These are phyloP conservation scores for Coleophoma crateriformis DNA, from an alignment of 2,329 filamentous ascomycete species.

Conservation along the genomic window DNA sequence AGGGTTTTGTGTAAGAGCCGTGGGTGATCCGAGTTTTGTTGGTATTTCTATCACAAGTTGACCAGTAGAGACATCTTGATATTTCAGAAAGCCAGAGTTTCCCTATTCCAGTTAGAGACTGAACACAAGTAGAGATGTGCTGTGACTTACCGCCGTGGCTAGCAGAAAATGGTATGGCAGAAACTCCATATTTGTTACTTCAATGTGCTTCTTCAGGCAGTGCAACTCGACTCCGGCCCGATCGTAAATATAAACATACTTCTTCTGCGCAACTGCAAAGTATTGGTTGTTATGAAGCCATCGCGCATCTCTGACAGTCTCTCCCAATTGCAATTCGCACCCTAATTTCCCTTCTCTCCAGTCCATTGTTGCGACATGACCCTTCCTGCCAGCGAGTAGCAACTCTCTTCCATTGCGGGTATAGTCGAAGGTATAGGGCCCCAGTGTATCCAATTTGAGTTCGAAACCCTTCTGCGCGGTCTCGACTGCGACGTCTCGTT, in stretches of 20 bases:
- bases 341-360: conserved; percentile 89
- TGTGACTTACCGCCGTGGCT: conserved; percentile 65
- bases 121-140: neutral
- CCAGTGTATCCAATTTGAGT: conserved; percentile 73
- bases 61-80: conserved; percentile 92
- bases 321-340: conserved; percentile 84
- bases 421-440: conserved; percentile 86
- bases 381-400: conserved; percentile 81
- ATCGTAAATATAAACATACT: conserved; percentile 96
- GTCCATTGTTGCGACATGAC: conserved; percentile 94
- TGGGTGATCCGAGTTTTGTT: conserved; percentile 79
- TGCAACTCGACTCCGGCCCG: conserved; percentile 86
- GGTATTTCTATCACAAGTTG: conserved; percentile 80
- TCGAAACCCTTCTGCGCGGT: conserved; percentile 93
- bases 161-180: conserved; percentile 94
- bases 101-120: conserved; percentile 41
- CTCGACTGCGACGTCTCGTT: conserved; percentile 66
- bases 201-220: conserved; percentile 81
- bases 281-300: conserved; percentile 95
- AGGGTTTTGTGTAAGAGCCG: conserved; percentile 80
- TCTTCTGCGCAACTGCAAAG: conserved; percentile 95
- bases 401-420: conserved; percentile 83
- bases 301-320: conserved; percentile 82
- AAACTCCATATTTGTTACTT: conserved; percentile 92
- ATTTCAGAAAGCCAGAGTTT: conserved; percentile 79